Conservation (phyloP, 176 grass and related monocot species). For the Saccharum spontaneum region DNA sequence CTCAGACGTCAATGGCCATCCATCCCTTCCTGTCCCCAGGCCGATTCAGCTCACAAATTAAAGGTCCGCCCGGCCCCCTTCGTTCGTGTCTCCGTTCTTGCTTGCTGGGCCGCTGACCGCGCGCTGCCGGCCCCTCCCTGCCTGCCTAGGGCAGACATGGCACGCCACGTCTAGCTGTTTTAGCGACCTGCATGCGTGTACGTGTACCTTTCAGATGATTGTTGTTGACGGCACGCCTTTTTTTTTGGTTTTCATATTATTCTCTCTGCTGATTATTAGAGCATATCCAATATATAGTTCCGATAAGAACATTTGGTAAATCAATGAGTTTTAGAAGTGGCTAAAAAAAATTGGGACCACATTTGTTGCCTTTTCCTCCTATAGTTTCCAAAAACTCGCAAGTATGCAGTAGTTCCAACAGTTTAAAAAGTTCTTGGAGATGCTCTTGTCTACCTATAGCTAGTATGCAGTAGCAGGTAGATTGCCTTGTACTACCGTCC, state of each 20-base stretch:
- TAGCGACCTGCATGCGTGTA: not conserved
- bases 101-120: not conserved
- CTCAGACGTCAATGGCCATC: constrained; percentile 29
- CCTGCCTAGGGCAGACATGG: not conserved
- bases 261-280: not conserved
- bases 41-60: not conserved
- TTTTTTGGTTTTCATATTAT: not conserved
- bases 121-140: not conserved
- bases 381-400: too few relatives aligned
- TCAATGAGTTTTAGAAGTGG: too few relatives aligned
- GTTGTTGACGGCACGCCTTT: not conserved
- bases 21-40: not conserved
- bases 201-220: not conserved
- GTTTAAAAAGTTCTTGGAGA: too few relatives aligned
- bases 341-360: too few relatives aligned
- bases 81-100: not conserved
- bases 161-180: not conserved
- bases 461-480: not conserved
- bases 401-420: too few relatives aligned
- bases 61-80: not conserved
- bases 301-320: too few relatives aligned
- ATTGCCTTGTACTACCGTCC: not conserved
- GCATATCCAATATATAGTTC: too few relatives aligned
- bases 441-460: too few relatives aligned
- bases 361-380: too few relatives aligned